A percentile compares a stretch with the other conserved stretches of the same genome.
Evolutionary conservation across 2,329 filamentous ascomycete species (phyloP).

Genomic region (Fusarium sp.): DNA sequence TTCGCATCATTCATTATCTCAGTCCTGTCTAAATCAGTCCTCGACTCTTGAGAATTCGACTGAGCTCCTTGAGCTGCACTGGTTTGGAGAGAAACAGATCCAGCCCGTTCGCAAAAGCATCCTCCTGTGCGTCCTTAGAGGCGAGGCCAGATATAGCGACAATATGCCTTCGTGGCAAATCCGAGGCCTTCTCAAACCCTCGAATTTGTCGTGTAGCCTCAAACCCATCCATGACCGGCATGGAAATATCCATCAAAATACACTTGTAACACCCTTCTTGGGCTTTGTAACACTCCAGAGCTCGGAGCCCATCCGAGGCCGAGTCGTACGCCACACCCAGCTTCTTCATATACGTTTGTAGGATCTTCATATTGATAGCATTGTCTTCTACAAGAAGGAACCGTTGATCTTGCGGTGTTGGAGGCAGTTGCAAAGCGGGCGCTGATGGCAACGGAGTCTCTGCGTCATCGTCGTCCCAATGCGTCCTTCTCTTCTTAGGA

Average conservation of each 20-base stretch:
- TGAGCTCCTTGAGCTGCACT: conserved; percentile 55
- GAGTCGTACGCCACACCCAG: conserved; percentile 42
- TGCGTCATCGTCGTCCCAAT: not conserved
- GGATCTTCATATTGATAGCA: conserved; percentile 49
- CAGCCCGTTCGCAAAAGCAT: conserved; percentile 63
- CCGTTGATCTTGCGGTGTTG: not conserved
- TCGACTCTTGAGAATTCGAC: conserved; percentile 21
- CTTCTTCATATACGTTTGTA: conserved; percentile 49
- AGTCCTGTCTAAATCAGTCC: conserved; percentile 6
- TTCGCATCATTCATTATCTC: not conserved
- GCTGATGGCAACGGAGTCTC: not conserved
- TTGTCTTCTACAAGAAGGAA: conserved; percentile 56
- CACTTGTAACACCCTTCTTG: conserved; percentile 40
- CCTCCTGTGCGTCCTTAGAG: conserved; percentile 59
- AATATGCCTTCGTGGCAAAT: conserved; percentile 53
- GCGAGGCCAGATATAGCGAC: conserved; percentile 65
- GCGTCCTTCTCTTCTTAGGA: conserved; percentile 11
- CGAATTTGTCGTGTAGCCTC: conserved; percentile 62
- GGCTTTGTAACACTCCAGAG: conserved; percentile 44
- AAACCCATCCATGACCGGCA: conserved; percentile 66
- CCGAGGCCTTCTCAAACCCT: conserved; percentile 55
- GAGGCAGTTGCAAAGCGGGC: not conserved
- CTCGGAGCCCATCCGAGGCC: conserved; percentile 48
- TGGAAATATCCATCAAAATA: conserved; percentile 62
- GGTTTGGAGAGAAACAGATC: conserved; percentile 66